Evolutionary conservation across 2,329 filamentous ascomycete genomes (phyloP).

Genomic region (Ciborinia camelliae): DNA sequence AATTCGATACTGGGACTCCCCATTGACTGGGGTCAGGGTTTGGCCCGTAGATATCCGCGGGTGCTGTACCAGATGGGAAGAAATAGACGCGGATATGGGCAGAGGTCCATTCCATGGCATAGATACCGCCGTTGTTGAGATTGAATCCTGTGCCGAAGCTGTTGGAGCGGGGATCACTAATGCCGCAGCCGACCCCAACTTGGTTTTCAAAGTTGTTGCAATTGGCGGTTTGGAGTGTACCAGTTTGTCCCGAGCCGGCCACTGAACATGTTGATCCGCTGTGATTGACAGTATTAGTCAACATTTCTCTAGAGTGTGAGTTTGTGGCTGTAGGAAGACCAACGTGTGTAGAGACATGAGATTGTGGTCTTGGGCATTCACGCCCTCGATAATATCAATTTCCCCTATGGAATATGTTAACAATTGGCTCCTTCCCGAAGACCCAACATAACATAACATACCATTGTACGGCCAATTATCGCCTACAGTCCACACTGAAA

Average conservation of each 20-base stretch:
- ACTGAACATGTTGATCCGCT: constrained; percentile 7
- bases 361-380: neutral
- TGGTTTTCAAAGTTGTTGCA: constrained; percentile 3
- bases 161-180: constrained; percentile 23
- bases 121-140: constrained; percentile 58
- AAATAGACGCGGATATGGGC: constrained; percentile 64
- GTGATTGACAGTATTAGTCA: neutral
- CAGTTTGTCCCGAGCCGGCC: neutral
- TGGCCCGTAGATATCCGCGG: constrained; percentile 59
- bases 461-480: constrained; percentile 22
- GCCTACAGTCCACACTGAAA: constrained; percentile 12
- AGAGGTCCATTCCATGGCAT: constrained; percentile 66
- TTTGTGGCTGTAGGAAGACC: neutral
- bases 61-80: constrained; percentile 61
- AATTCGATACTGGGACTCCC: constrained; percentile 60
- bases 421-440: accelerated
- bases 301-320: no score
- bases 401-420: neutral
- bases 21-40: constrained; percentile 63
- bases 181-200: constrained; percentile 18
- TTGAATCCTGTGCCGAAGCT: constrained; percentile 64
- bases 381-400: constrained; percentile 16
- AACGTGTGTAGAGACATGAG: constrained; percentile 16
- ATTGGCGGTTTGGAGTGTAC: constrained; percentile 8
- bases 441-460: neutral